Evolutionary conservation across 495 filamentous ascomycete genomes (phyloP).

Genomic region (Xylaria palmicola): DNA sequence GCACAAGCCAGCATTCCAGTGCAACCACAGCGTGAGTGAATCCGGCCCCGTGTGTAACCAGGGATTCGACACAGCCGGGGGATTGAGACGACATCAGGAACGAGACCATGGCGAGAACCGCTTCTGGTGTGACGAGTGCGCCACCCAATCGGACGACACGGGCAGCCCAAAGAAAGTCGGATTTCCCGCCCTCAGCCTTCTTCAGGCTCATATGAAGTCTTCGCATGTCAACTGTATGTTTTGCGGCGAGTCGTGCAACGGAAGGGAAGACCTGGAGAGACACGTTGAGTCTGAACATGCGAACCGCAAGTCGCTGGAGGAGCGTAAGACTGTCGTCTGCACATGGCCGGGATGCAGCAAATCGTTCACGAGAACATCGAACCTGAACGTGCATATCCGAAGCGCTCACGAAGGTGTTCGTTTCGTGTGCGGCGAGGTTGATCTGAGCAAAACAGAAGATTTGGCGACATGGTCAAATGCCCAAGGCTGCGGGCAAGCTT

Average conservation of each 20-base stretch:
- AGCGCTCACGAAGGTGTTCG: slow-evolving; percentile 68
- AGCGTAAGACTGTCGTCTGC: slow-evolving; percentile 63
- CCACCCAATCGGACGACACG: slow-evolving; percentile 22
- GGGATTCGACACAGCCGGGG: slow-evolving; percentile 68
- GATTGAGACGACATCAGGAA: slow-evolving; percentile 69
- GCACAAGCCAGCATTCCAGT: slow-evolving; percentile 64
- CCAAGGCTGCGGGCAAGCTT: slow-evolving; percentile 66
- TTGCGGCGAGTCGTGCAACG: slow-evolving; percentile 64
- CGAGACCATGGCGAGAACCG: slow-evolving; percentile 64
- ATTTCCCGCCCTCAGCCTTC: slow-evolving; percentile 68
- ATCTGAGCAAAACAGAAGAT: slow-evolving; percentile 57
- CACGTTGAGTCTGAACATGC: slow-evolving; percentile 73
- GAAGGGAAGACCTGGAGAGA: slow-evolving; percentile 58
- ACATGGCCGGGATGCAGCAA: slow-evolving; percentile 62
- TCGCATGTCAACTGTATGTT: slow-evolving; percentile 72
- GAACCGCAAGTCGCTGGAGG: slow-evolving; percentile 53
- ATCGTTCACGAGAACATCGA: slow-evolving; percentile 73
- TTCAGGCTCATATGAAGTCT: slow-evolving; percentile 68
- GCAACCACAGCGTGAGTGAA: slow-evolving; percentile 54
- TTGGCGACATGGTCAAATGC: slow-evolving; percentile 63
- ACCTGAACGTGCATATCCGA: slow-evolving; percentile 75
- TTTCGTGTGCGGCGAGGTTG: slow-evolving; percentile 70
- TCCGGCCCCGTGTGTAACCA: slow-evolving; percentile 60
- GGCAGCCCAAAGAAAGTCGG: slow-evolving; percentile 40
- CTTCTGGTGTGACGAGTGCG: slow-evolving; percentile 73